phyloP scores from a whole-genome alignment of 2,329 filamentous ascomycete species.

The Ophiostoma sp. region DNA sequence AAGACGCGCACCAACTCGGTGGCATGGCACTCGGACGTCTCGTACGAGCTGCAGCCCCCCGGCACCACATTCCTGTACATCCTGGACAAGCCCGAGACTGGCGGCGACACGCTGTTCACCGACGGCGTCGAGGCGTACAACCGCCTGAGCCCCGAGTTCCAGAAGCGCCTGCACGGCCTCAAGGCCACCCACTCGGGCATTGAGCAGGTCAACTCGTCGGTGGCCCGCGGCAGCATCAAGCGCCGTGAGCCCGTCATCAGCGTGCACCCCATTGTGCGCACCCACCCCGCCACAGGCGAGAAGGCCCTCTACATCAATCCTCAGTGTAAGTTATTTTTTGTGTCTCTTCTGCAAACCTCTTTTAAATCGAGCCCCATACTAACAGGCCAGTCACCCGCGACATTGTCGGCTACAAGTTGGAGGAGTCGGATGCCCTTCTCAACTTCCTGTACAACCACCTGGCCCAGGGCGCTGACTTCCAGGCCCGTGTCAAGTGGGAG shows the following conservation, averaged over 20 bases:
- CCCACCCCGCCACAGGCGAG: slow-evolving; percentile 76
- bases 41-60: slow-evolving; percentile 21
- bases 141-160: slow-evolving; percentile 65
- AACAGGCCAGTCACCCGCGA: slow-evolving; percentile 60
- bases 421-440: slow-evolving; percentile 72
- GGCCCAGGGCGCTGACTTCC: slow-evolving; percentile 65
- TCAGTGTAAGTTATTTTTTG: slow-evolving; percentile 55
- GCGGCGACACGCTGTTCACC: slow-evolving; percentile 79
- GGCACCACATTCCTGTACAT: slow-evolving; percentile 86
- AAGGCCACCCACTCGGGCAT: slow-evolving; percentile 74
- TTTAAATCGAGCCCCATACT: not conserved
- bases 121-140: slow-evolving; percentile 77
- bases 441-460: slow-evolving; percentile 76
- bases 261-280: slow-evolving; percentile 72
- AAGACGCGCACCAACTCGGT: slow-evolving; percentile 68
- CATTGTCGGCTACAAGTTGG: slow-evolving; percentile 79
- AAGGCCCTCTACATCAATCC: slow-evolving; percentile 80
- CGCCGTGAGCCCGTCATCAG: slow-evolving; percentile 69
- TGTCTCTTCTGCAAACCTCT: not conserved
- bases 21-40: slow-evolving; percentile 39
- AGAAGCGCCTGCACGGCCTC: slow-evolving; percentile 72
- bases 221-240: slow-evolving; percentile 60
- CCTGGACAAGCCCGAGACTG: slow-evolving; percentile 72
- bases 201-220: slow-evolving; percentile 70
- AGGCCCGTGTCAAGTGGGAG: slow-evolving; percentile 71